Evolutionary conservation across 257 asterid genomes (phyloP).

Genomic region (Mentha longifolia): DNA sequence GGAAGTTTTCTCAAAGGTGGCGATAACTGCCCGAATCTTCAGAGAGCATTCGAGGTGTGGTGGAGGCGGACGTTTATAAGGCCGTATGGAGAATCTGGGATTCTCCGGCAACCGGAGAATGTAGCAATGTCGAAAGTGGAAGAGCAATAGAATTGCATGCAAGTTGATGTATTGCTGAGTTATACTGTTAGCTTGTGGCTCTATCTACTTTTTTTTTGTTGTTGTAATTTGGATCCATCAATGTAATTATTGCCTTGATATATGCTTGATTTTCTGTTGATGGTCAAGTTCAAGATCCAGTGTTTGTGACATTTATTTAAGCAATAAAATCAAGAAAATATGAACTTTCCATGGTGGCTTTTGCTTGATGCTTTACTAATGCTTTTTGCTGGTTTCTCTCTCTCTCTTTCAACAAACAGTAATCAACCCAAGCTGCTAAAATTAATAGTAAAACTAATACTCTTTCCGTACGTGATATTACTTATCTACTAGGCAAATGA

Average conservation of each 20-base stretch:
- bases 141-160: conserved; percentile 33
- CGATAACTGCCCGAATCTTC: conserved; percentile 90
- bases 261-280: conserved; percentile 23
- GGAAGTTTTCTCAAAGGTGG: conserved; percentile 79
- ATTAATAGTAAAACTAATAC: too few relatives aligned
- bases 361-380: neutral
- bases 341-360: neutral
- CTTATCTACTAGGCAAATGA: too few relatives aligned
- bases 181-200: neutral
- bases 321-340: neutral
- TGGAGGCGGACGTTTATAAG: conserved; percentile 91
- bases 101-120: conserved; percentile 34
- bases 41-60: conserved; percentile 92
- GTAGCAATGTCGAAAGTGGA: conserved; percentile 32
- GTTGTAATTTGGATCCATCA: neutral
- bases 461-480: too few relatives aligned
- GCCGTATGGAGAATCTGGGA: conserved; percentile 57
- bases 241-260: conserved; percentile 23
- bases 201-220: neutral
- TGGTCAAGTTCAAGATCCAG: neutral
- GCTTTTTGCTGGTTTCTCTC: neutral
- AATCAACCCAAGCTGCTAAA: too few relatives aligned
- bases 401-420: too few relatives aligned
- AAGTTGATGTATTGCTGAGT: conserved; percentile 8
- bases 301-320: neutral